Percentiles rank a stretch among this genome's conserved stretches.
These are phyloP conservation scores for Cercospora sp. DNA, from an alignment of 2,329 filamentous ascomycete genomes.

Conservation along the genomic window DNA sequence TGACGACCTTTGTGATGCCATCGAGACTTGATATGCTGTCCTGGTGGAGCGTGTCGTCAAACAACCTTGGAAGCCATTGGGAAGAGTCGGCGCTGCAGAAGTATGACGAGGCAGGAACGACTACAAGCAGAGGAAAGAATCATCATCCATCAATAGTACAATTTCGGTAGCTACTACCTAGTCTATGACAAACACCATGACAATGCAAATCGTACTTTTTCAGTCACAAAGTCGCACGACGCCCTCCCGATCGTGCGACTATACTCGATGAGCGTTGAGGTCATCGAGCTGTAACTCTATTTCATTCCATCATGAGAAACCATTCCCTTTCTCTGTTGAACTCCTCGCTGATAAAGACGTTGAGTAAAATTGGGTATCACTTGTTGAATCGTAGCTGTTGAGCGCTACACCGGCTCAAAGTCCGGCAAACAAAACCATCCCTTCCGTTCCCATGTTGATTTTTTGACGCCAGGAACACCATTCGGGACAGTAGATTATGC, in stretches of 20 bases:
- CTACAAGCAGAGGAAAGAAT: background rate
- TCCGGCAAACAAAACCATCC: conserved; percentile 18
- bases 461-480: conserved; percentile 13
- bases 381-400: conserved; percentile 33
- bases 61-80: background rate
- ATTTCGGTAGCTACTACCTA: conserved; percentile 17
- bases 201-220: conserved; percentile 11
- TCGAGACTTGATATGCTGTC: background rate
- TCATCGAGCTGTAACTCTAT: conserved; percentile 25
- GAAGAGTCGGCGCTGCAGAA: background rate
- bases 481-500: conserved; percentile 13
- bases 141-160: conserved; percentile 19
- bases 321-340: conserved; percentile 33
- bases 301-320: conserved; percentile 26
- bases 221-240: conserved; percentile 15
- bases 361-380: conserved; percentile 37
- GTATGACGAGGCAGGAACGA: background rate
- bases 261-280: conserved; percentile 34
- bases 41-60: background rate
- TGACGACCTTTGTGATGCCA: background rate
- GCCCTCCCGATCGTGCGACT: conserved; percentile 20
- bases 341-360: conserved; percentile 36
- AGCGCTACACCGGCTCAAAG: conserved; percentile 19
- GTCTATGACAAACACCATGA: conserved; percentile 17
- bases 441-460: conserved; percentile 15